Conservation (phyloP, 345 rosid genomes). For the Reutealis trisperma region DNA sequence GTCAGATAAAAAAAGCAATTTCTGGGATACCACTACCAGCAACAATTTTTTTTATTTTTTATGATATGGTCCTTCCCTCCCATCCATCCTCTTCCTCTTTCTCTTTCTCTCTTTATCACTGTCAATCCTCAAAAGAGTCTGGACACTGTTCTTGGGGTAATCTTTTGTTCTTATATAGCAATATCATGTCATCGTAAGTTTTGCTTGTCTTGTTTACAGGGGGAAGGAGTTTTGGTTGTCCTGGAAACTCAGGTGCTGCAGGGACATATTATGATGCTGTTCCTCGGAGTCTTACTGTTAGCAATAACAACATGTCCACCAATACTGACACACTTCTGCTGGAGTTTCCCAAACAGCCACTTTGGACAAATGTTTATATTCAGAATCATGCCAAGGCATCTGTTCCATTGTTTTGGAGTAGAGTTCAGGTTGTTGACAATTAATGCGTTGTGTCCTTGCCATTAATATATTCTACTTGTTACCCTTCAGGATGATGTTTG, state of each 20-base stretch:
- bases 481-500: constrained; percentile 3
- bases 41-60: too few relatives aligned
- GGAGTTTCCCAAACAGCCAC: constrained; percentile 68
- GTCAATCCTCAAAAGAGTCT: neutral
- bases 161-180: neutral
- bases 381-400: constrained; percentile 63
- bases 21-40: too few relatives aligned
- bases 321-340: constrained; percentile 65
- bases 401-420: constrained; percentile 71
- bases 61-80: neutral
- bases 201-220: constrained; percentile 43
- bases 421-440: constrained; percentile 57
- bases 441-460: constrained; percentile 15
- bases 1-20: neutral
- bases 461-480: constrained; percentile 5
- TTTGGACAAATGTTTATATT: constrained; percentile 64
- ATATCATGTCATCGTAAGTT: neutral
- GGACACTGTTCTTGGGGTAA: neutral
- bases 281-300: constrained; percentile 61
- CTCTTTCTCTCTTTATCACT: neutral
- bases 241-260: constrained; percentile 68
- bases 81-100: too few relatives aligned
- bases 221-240: constrained; percentile 61
- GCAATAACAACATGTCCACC: constrained; percentile 60
- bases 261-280: constrained; percentile 79